Conservation (phyloP, 345 rosid genomes). For the Populus tremula region DNA sequence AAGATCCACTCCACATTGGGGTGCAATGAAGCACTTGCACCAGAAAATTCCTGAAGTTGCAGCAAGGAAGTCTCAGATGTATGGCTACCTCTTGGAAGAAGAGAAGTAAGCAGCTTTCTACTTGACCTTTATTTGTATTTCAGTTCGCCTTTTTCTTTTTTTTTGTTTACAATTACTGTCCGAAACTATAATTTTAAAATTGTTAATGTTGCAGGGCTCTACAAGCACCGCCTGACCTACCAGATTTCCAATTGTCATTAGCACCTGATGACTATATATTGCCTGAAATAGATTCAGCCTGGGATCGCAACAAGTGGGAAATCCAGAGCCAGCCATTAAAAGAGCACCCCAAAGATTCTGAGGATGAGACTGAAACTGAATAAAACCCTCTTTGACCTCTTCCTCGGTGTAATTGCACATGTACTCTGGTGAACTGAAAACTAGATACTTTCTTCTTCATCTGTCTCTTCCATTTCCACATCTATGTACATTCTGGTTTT, state of each 20-base stretch:
- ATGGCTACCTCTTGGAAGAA: conserved; percentile 80
- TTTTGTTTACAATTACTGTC: not conserved
- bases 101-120: conserved; percentile 61
- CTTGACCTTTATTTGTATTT: not conserved
- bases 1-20: conserved; percentile 88
- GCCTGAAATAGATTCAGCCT: conserved; percentile 58
- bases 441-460: not conserved
- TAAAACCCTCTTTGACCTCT: conserved; percentile 1
- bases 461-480: not conserved
- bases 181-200: not conserved
- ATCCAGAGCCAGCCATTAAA: conserved; percentile 49
- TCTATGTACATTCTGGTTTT: not conserved
- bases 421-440: not conserved
- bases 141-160: not conserved
- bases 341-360: conserved; percentile 59
- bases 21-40: conserved; percentile 71
- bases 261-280: conserved; percentile 68
- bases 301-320: conserved; percentile 55
- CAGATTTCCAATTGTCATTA: conserved; percentile 78
- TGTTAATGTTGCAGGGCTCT: conserved; percentile 49
- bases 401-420: not conserved
- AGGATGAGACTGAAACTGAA: conserved; percentile 43
- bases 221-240: conserved; percentile 77
- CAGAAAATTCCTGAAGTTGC: conserved; percentile 96
- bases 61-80: conserved; percentile 69